These are phyloP conservation scores for Byssoonygena ceratinophila DNA, from an alignment of 2,329 filamentous ascomycete species.

Conservation along the genomic window DNA sequence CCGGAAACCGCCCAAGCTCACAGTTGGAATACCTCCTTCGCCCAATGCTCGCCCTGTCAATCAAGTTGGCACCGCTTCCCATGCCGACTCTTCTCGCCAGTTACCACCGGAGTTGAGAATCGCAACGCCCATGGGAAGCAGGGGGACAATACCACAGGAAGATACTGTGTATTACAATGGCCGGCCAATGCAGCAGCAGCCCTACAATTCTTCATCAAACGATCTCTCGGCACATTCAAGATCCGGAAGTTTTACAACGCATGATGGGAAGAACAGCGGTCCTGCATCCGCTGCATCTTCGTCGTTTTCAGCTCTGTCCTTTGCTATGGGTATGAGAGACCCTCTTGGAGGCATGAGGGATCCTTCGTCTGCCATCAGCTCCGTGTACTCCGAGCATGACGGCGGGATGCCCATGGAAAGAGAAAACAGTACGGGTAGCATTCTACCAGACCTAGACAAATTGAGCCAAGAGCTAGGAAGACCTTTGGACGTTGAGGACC, in stretches of 20 bases:
- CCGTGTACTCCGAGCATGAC: constrained; percentile 70
- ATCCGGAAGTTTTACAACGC: constrained; percentile 59
- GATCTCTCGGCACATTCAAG: constrained; percentile 72
- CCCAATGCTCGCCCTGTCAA: constrained; percentile 66
- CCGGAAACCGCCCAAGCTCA: constrained; percentile 62
- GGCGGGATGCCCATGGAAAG: constrained; percentile 67
- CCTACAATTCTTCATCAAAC: constrained; percentile 57
- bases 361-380: constrained; percentile 78
- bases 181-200: constrained; percentile 37
- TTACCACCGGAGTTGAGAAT: constrained; percentile 70
- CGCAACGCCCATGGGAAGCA: constrained; percentile 72
- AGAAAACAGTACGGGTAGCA: constrained; percentile 65
- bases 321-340: constrained; percentile 59
- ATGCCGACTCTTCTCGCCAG: constrained; percentile 42
- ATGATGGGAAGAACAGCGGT: constrained; percentile 66
- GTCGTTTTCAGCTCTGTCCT: constrained; percentile 71
- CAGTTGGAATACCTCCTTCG: constrained; percentile 80
- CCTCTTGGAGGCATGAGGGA: constrained; percentile 59
- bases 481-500: constrained; percentile 79
- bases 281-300: constrained; percentile 80
- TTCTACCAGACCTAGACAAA: constrained; percentile 63
- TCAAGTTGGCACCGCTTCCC: constrained; percentile 24
- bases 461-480: constrained; percentile 71
- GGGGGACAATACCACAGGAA: constrained; percentile 57
- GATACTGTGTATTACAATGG: constrained; percentile 45